These are phyloP conservation scores for Rhizopus stolonifer DNA, from an alignment of 371 early-diverging fungal genomes.

Conservation along the genomic window DNA sequence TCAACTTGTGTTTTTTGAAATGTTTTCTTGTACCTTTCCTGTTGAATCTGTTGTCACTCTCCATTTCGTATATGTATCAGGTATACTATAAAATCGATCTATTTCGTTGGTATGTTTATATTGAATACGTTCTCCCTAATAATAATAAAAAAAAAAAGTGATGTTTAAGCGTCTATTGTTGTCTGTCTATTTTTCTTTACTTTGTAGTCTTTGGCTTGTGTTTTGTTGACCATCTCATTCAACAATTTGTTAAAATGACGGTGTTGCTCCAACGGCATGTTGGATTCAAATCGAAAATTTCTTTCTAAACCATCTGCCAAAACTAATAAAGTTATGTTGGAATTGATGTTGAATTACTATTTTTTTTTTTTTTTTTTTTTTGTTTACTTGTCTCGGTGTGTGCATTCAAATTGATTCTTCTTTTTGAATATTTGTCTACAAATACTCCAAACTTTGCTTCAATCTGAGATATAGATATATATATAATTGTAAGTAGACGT, in stretches of 20 bases:
- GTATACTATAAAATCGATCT: conserved; percentile 57
- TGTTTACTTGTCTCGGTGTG: conserved; percentile 63
- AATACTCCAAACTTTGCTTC: conserved; percentile 82
- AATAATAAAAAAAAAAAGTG: too few relatives aligned
- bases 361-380: neutral
- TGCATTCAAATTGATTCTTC: conserved; percentile 63
- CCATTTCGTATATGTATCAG: conserved; percentile 31
- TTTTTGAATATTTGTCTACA: conserved; percentile 58
- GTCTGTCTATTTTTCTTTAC: conserved; percentile 15
- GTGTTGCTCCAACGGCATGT: conserved; percentile 72
- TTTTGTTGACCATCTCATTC: conserved; percentile 57
- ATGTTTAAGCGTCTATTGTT: neutral
- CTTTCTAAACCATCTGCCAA: neutral
- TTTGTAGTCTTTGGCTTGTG: conserved; percentile 44
- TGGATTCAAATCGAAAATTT: conserved; percentile 59
- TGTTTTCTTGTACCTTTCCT: conserved; percentile 22
- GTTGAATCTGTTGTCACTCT: conserved; percentile 72
- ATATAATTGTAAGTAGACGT: too few relatives aligned
- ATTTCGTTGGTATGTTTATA: conserved; percentile 71
- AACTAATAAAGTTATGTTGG: conserved; percentile 6
- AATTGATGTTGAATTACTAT: neutral
- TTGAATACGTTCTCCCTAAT: conserved; percentile 48
- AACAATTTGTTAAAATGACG: conserved; percentile 64
- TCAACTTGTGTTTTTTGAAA: too few relatives aligned
- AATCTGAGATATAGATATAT: conserved; percentile 49